phyloP scores from a whole-genome alignment of 2,329 filamentous ascomycete species.

The Fusarium keratoplasticum region DNA sequence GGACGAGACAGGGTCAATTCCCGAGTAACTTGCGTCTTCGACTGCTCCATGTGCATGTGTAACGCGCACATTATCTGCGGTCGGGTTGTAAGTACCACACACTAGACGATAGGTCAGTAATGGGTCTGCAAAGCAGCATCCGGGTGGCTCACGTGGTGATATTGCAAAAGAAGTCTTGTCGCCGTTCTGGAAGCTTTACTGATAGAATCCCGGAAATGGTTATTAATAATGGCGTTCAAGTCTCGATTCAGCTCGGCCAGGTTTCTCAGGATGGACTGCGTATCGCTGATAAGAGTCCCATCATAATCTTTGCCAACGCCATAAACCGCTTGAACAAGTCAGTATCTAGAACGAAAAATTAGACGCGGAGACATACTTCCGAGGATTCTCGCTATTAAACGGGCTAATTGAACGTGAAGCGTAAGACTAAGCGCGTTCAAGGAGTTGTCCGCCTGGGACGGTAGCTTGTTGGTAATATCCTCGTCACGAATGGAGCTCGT shows the following conservation, averaged over 20 bases:
- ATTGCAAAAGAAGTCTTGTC: conserved; percentile 41
- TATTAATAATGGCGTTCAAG: conserved; percentile 41
- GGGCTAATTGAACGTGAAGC: conserved; percentile 42
- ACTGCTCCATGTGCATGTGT: conserved; percentile 47
- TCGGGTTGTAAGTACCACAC: conserved; percentile 45
- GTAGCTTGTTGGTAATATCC: conserved; percentile 46
- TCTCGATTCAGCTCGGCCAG: conserved; percentile 44
- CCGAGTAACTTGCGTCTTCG: conserved; percentile 29
- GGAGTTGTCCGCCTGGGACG: conserved; percentile 44
- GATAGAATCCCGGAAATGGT: conserved; percentile 45
- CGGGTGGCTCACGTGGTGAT: conserved; percentile 35
- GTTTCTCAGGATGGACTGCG: conserved; percentile 43
- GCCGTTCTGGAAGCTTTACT: conserved; percentile 45
- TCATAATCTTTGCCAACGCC: conserved; percentile 45
- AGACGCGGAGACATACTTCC: conserved; percentile 19
- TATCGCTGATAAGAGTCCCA: conserved; percentile 43
- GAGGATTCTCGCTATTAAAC: conserved; percentile 39
- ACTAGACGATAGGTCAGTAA: conserved; percentile 19
- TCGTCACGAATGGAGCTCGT: conserved; percentile 46
- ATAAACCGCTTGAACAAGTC: conserved; percentile 33
- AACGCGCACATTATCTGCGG: conserved; percentile 49
- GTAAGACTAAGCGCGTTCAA: conserved; percentile 41
- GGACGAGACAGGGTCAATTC: conserved; percentile 38
- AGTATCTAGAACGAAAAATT: accelerated
- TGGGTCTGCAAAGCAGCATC: accelerated